phyloP scores from a whole-genome alignment of 2,329 filamentous ascomycete species.

The Lachnum nothofagi region DNA sequence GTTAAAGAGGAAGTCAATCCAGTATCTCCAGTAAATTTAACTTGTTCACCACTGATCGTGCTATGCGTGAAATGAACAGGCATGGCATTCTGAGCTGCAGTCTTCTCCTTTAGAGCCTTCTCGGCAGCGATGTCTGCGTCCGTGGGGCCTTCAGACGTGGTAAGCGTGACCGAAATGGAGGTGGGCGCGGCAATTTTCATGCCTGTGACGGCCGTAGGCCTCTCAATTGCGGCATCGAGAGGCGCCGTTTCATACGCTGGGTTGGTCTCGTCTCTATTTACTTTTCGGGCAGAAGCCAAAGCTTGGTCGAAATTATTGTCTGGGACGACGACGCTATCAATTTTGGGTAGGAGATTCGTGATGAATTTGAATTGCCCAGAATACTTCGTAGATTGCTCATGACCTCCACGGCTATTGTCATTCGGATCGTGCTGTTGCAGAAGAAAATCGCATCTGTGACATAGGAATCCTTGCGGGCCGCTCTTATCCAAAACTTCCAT shows the following conservation, averaged over 20 bases:
- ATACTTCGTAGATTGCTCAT: slow-evolving; percentile 67
- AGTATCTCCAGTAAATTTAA: slow-evolving; percentile 38
- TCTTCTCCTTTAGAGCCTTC: slow-evolving; percentile 58
- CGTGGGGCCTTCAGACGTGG: slow-evolving; percentile 58
- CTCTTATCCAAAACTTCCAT: slow-evolving; percentile 81
- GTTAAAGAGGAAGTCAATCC: slow-evolving; percentile 35
- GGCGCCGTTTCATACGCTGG: slow-evolving; percentile 57
- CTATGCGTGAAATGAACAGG: slow-evolving; percentile 68
- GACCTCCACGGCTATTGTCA: slow-evolving; percentile 63
- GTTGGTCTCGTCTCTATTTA: slow-evolving; percentile 62
- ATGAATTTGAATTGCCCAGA: slow-evolving; percentile 78
- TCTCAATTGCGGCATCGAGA: slow-evolving; percentile 47
- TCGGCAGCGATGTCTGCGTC: slow-evolving; percentile 64
- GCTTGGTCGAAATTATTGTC: slow-evolving; percentile 70
- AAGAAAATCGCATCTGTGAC: slow-evolving; percentile 67
- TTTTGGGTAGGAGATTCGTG: slow-evolving; percentile 67
- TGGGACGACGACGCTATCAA: slow-evolving; percentile 70
- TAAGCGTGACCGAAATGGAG: slow-evolving; percentile 65
- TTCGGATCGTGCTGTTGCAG: slow-evolving; percentile 54
- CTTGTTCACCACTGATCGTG: slow-evolving; percentile 62
- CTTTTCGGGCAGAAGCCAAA: slow-evolving; percentile 55
- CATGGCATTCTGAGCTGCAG: slow-evolving; percentile 63
- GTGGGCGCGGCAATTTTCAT: slow-evolving; percentile 61
- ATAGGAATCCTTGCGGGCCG: slow-evolving; percentile 66
- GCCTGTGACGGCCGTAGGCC: slow-evolving; percentile 65